These are phyloP conservation scores for Verticillium nonalfalfae DNA, from an alignment of 2,329 filamentous ascomycete genomes.

Conservation along the genomic window DNA sequence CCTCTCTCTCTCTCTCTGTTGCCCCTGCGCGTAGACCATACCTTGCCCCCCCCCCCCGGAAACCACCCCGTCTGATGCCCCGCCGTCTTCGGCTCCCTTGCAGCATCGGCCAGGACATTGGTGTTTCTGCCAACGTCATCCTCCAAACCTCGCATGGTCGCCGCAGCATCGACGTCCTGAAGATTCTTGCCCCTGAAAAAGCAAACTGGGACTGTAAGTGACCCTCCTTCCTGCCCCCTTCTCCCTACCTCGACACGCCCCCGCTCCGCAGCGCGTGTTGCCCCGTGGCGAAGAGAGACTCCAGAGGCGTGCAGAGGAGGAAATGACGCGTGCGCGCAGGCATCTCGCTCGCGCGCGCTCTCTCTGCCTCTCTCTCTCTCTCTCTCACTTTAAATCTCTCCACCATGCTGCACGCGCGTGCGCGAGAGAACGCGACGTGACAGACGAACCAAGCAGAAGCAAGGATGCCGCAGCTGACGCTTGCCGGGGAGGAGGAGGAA, in stretches of 20 bases:
- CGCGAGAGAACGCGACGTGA: not conserved
- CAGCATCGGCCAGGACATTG: slow-evolving; percentile 77
- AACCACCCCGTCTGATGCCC: not conserved
- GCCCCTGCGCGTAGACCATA: not conserved
- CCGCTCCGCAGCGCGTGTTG: not conserved
- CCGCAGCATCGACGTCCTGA: slow-evolving; percentile 79
- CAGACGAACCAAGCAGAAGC: not conserved
- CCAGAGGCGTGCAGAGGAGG: not conserved
- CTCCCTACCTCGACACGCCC: slow-evolving; percentile 1
- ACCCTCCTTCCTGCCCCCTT: not conserved
- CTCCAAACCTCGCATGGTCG: slow-evolving; percentile 87
- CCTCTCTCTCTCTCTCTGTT: not conserved
- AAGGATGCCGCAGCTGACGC: not conserved
- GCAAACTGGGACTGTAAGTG: slow-evolving; percentile 89
- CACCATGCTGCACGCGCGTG: not conserved
- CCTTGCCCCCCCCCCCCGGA: not conserved
- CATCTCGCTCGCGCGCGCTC: no score
- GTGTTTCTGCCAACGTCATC: slow-evolving; percentile 77
- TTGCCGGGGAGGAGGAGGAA: not conserved
- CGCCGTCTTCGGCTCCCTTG: not conserved
- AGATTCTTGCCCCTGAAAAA: slow-evolving; percentile 71
- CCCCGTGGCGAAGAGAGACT: not conserved
- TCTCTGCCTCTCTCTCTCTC: not conserved
- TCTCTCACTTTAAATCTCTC: not conserved
- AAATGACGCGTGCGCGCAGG: not conserved